Conservation (phyloP, 106 monocot genomes). For the Apostasia ramifera region DNA sequence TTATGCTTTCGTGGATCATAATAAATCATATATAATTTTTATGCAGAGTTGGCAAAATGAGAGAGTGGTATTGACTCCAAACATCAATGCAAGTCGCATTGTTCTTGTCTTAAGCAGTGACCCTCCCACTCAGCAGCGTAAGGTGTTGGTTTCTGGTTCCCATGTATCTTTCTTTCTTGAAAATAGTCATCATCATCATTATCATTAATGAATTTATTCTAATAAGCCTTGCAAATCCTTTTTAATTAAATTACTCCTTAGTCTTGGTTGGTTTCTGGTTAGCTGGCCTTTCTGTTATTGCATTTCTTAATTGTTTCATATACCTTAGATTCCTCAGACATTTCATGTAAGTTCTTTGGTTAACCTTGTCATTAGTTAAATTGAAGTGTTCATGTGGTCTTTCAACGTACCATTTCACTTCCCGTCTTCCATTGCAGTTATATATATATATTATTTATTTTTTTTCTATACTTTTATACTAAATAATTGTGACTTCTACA, state of each 20-base stretch:
- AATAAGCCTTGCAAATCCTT: background rate
- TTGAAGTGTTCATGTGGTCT: too few species aligned
- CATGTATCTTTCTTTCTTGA: background rate
- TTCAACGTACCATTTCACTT: too few species aligned
- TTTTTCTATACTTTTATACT: too few species aligned
- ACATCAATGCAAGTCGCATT: conserved; percentile 36
- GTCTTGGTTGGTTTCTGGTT: background rate
- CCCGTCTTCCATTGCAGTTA: too few species aligned
- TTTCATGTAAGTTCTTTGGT: too few species aligned
- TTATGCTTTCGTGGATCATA: background rate
- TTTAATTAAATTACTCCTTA: background rate
- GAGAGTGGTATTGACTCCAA: conserved; percentile 30
- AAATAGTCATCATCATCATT: background rate
- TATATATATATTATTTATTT: too few species aligned
- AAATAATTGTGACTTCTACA: too few species aligned
- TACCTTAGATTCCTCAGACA: too few species aligned
- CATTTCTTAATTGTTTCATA: too few species aligned
- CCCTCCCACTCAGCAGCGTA: conserved; percentile 38
- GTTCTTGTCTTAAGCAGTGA: conserved; percentile 43
- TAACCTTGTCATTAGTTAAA: too few species aligned
- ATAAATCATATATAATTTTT: background rate
- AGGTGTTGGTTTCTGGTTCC: conserved; percentile 28
- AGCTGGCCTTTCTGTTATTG: too few species aligned
- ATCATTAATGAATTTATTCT: background rate
- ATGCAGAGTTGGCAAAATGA: conserved; percentile 77